These are phyloP conservation scores for Lepidium aucheri DNA, from an alignment of 345 rosid species.

Conservation along the genomic window DNA sequence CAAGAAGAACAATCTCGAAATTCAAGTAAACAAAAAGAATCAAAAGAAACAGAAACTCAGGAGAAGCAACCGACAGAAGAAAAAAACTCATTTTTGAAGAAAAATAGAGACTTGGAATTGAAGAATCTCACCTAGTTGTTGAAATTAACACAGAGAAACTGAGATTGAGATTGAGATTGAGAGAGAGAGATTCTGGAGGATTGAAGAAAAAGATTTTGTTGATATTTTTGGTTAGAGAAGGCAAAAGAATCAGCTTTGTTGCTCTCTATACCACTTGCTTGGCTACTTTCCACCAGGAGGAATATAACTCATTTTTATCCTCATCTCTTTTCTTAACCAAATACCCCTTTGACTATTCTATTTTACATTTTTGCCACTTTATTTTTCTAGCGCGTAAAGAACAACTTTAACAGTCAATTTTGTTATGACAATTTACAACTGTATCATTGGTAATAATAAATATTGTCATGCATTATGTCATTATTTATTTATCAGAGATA, in stretches of 20 bases:
- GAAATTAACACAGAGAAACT: neutral
- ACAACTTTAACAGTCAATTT: neutral
- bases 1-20: neutral
- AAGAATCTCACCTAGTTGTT: conserved; percentile 15
- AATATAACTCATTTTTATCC: conserved; percentile 24
- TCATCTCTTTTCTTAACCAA: conserved; percentile 11
- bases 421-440: neutral
- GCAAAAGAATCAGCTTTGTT: conserved; percentile 20
- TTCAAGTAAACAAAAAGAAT: no score
- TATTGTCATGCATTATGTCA: neutral
- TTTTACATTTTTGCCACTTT: conserved; percentile 24
- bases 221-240: neutral
- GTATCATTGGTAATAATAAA: neutral
- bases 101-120: conserved; percentile 6
- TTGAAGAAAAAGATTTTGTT: neutral
- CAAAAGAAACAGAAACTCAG: neutral
- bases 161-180: neutral
- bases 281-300: conserved; percentile 23
- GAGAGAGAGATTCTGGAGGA: neutral
- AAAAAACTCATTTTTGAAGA: neutral
- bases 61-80: conserved; percentile 13
- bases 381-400: conserved; percentile 9
- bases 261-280: conserved; percentile 19
- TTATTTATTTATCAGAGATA: neutral
- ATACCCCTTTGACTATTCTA: conserved; percentile 10